phyloP scores from a whole-genome alignment of 192 early-diverging fungal genomes.

The Kickxella alabastrina region DNA sequence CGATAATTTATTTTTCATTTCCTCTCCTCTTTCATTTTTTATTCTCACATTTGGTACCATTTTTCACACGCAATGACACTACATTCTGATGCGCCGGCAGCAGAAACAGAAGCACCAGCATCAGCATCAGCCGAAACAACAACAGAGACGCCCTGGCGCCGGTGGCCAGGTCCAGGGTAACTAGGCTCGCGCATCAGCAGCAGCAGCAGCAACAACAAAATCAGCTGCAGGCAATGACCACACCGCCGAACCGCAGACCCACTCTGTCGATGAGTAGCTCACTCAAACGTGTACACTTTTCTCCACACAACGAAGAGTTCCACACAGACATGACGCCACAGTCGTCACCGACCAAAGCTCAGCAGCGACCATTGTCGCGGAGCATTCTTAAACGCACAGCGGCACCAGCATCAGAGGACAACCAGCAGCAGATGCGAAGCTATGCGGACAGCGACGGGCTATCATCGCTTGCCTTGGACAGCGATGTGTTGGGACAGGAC shows the following conservation, averaged over 20 bases:
- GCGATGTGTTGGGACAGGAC: not conserved
- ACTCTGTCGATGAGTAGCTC: slow-evolving; percentile 1
- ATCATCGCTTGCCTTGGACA: not conserved
- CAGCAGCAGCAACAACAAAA: too few relatives aligned
- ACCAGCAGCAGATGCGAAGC: slow-evolving; percentile 7
- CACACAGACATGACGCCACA: slow-evolving; percentile 27
- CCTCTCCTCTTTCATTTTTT: not conserved
- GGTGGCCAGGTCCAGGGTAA: too few relatives aligned
- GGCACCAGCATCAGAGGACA: not conserved
- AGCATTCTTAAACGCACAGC: slow-evolving; percentile 37
- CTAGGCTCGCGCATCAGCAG: too few relatives aligned
- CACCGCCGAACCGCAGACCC: slow-evolving; percentile 2
- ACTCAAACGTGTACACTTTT: slow-evolving; percentile 42
- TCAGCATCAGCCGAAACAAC: slow-evolving; percentile 1
- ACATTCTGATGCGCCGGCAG: not conserved
- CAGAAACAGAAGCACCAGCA: not conserved
- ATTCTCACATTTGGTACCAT: too few relatives aligned
- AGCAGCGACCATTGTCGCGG: slow-evolving; percentile 19
- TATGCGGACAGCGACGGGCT: not conserved
- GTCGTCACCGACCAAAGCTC: slow-evolving; percentile 42
- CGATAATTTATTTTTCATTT: not conserved
- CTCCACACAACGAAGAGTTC: slow-evolving; percentile 41
- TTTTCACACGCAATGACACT: slow-evolving; percentile 1
- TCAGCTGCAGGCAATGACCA: not conserved
- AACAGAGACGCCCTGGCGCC: not conserved